phyloP scores from a whole-genome alignment of 331 rosid genomes.

The Stylosanthes scabra region DNA sequence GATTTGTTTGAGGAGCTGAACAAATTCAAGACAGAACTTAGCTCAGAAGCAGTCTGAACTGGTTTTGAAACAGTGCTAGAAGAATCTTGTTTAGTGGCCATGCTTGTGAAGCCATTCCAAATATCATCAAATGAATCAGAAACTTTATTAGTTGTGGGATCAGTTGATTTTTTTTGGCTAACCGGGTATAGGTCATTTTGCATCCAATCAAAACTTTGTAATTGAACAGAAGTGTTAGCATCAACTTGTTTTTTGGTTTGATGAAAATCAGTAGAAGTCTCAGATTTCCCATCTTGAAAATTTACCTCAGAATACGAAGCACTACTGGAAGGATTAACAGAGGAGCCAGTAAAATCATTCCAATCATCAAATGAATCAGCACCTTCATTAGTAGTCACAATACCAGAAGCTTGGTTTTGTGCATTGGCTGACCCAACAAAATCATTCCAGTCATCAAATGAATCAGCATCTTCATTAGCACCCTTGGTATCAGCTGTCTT shows the following conservation, averaged over 20 bases:
- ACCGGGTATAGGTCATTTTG: conserved; percentile 55
- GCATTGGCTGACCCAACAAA: conserved; percentile 37
- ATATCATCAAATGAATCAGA: conserved; percentile 53
- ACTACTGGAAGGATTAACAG: conserved; percentile 45
- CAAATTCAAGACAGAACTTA: conserved; percentile 51
- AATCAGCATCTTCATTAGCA: conserved; percentile 42
- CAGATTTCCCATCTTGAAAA: conserved; percentile 50
- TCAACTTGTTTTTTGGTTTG: conserved; percentile 42
- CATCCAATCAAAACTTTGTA: conserved; percentile 54
- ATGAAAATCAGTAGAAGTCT: conserved; percentile 43
- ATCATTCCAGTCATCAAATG: conserved; percentile 71
- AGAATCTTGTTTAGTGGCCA: conserved; percentile 50
- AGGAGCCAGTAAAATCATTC: conserved; percentile 73
- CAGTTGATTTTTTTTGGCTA: conserved; percentile 48
- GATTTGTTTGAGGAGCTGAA: conserved; percentile 49
- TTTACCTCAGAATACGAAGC: conserved; percentile 46
- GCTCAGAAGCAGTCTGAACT: conserved; percentile 47
- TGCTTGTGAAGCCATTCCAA: conserved; percentile 67
- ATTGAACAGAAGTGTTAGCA: conserved; percentile 34
- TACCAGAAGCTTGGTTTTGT: conserved; percentile 41
- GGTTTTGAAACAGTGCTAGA: conserved; percentile 50
- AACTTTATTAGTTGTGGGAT: conserved; percentile 37
- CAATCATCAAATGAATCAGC: conserved; percentile 63
- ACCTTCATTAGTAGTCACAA: conserved; percentile 37
- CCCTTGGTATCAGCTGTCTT: conserved; percentile 44